Evolutionary conservation across 2,329 filamentous ascomycete species (phyloP).

Genomic region (Nigrograna mackinnonii): DNA sequence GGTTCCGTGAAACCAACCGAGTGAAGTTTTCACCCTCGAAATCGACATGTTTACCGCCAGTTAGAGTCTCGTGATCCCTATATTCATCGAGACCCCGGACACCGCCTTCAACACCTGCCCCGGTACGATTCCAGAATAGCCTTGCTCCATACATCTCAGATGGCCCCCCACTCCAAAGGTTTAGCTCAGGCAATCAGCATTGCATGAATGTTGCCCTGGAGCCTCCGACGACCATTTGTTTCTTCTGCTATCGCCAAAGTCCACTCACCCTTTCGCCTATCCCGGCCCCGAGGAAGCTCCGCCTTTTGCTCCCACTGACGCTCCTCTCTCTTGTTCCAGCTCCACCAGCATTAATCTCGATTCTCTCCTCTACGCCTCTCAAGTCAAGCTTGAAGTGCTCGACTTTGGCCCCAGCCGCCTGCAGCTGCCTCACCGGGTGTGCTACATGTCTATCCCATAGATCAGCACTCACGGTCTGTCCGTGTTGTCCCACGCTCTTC

Average conservation of each 20-base stretch:
- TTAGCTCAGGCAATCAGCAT: no score
- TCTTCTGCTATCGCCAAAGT: slow-evolving; percentile 20
- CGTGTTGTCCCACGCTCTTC: slow-evolving; percentile 28
- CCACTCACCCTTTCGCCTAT: slow-evolving; percentile 28
- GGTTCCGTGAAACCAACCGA: no score
- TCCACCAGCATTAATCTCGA: slow-evolving; percentile 8
- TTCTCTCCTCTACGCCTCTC: slow-evolving; percentile 26
- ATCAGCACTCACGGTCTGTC: slow-evolving; percentile 18
- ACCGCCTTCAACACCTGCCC: no score
- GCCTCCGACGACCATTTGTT: no score
- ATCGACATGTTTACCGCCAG: no score
- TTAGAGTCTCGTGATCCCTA: no score
- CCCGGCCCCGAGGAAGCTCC: slow-evolving; percentile 26
- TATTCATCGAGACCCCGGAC: no score
- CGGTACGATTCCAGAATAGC: no score
- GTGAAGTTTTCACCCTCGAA: no score
- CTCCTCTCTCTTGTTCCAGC: slow-evolving; percentile 15
- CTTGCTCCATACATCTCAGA: no score
- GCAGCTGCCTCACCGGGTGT: slow-evolving; percentile 26
- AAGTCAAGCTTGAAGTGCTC: slow-evolving; percentile 27
- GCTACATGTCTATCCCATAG: slow-evolving; percentile 30
- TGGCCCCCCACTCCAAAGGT: no score
- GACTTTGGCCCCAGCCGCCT: slow-evolving; percentile 23
- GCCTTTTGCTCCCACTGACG: slow-evolving; percentile 19
- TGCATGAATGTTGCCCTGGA: no score